Evolutionary conservation across 352 stramenopile genomes (phyloP), one percentile per base, ranked within the genome.

Genomic region (Phytopythium vexans): DNA sequence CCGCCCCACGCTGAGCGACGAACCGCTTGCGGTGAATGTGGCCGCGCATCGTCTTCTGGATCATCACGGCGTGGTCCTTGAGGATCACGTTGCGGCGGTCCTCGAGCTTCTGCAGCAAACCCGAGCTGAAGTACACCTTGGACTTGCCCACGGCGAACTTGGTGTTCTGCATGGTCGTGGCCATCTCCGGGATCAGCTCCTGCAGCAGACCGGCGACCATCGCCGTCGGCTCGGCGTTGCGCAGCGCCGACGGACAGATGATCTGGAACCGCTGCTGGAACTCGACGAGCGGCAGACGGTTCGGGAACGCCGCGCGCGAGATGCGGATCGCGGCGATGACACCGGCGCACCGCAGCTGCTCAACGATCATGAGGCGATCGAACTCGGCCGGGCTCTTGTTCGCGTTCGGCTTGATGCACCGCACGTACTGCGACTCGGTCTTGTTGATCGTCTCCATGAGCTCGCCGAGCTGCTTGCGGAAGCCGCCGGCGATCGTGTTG

Each of bases 331-430:
- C 87, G 33, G 88, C 87, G 53, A 96, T 92, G 54, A 96, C 87
- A 70, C 86, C 87, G n/a, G 87, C 87, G 49, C 86, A 95, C 36
- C 87, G 82, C 14, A 96, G 72, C 62, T 96, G 86, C 56, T 95
- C 86, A 37, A 95, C 81, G 61, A 96, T 93, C 82, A 91, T 89
- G 33, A 70, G 50, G 11, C 82, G 76, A 52, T 99, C 78, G 46
- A 94, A 95, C 62, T 91, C 76, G 11, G 66, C 56, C 4, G 82
- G 73, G 36, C 76, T 88, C 68, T 95, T 94, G 74, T 91, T 89
- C 15, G 77, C 77, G 56, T 96, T 96, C 8, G 96, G 88, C 64
- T 96, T 96, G 78, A 96, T 95, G 55, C 85, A 95, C 10, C 88
- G 87, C 36, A 96, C 85, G 54, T 96, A 96, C 64, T 91, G 79